phyloP scores from a whole-genome alignment of 2,329 filamentous ascomycete species.

The Hirsutella minnesotensis region DNA sequence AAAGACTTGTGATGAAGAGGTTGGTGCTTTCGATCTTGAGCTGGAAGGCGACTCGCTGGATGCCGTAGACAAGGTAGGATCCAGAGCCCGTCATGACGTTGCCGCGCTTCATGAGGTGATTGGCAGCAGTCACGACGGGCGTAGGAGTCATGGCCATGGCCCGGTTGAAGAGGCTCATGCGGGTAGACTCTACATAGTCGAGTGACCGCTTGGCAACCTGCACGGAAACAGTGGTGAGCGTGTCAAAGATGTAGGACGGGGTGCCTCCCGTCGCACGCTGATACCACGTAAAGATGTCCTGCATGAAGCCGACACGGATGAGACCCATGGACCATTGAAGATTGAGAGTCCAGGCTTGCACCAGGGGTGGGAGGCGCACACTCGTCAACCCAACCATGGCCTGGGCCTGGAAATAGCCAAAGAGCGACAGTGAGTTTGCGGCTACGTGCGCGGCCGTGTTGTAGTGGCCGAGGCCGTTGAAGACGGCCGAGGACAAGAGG shows the following conservation, averaged over 20 bases:
- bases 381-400: conserved; percentile 80
- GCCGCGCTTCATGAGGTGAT: conserved; percentile 35
- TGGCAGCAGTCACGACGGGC: conserved; percentile 19
- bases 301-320: conserved; percentile 76
- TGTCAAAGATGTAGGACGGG: conserved; percentile 69
- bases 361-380: conserved; percentile 74
- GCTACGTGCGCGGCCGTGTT: conserved; percentile 93
- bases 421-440: conserved; percentile 85
- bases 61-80: conserved; percentile 59
- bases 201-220: conserved; percentile 58
- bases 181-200: conserved; percentile 19
- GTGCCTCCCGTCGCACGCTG: conserved; percentile 84
- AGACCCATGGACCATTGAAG: conserved; percentile 99
- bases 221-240: conserved; percentile 65
- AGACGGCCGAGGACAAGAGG: conserved; percentile 72
- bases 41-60: conserved; percentile 73
- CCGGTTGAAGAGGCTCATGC: conserved; percentile 39
- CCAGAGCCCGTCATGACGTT: conserved; percentile 42
- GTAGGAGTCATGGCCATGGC: conserved; percentile 39
- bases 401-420: conserved; percentile 88
- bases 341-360: conserved; percentile 88
- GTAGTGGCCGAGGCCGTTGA: conserved; percentile 81
- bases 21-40: conserved; percentile 77
- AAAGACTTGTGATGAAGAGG: conserved; percentile 82
- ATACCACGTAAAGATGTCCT: conserved; percentile 88